These are phyloP conservation scores for Iberis pinnata DNA, from an alignment of 345 rosid species.

Conservation along the genomic window DNA sequence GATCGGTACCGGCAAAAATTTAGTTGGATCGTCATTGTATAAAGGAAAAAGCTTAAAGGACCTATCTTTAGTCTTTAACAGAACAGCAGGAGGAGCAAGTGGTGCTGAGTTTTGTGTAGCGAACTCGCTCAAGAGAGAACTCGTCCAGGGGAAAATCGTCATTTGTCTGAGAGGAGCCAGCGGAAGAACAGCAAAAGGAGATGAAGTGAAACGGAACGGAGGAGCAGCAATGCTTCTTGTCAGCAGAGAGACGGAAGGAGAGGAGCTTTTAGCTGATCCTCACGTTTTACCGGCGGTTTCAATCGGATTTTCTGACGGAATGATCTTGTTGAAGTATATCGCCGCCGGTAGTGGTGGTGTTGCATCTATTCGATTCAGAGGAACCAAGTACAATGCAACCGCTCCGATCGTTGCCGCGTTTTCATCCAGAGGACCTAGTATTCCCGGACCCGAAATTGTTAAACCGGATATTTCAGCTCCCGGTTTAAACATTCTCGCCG, in stretches of 20 bases:
- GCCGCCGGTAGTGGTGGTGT: slow-evolving; percentile 20
- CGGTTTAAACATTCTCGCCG: slow-evolving; percentile 73
- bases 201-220: slow-evolving; percentile 44
- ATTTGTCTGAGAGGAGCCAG: slow-evolving; percentile 44
- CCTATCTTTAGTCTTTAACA: slow-evolving; percentile 41
- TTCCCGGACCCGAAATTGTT: slow-evolving; percentile 44
- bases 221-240: slow-evolving; percentile 69
- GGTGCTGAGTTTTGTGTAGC: slow-evolving; percentile 40
- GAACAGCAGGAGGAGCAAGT: slow-evolving; percentile 41
- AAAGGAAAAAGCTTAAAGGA: slow-evolving; percentile 35
- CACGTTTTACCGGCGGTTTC: slow-evolving; percentile 57
- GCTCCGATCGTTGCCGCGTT: slow-evolving; percentile 72
- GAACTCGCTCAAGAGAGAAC: slow-evolving; percentile 27
- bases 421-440: slow-evolving; percentile 75
- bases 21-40: slow-evolving; percentile 48
- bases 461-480: slow-evolving; percentile 84
- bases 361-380: slow-evolving; percentile 49
- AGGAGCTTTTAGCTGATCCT: slow-evolving; percentile 56
- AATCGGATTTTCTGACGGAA: slow-evolving; percentile 45
- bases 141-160: slow-evolving; percentile 50
- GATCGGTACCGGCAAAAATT: slow-evolving; percentile 40
- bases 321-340: slow-evolving; percentile 33
- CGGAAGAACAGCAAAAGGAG: slow-evolving; percentile 51
- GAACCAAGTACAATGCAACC: slow-evolving; percentile 44
- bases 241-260: slow-evolving; percentile 43